Evolutionary conservation across 2,329 filamentous ascomycete genomes (phyloP), one percentile per base, ranked within the genome.

Genomic region (Colletotrichum trifolii): DNA sequence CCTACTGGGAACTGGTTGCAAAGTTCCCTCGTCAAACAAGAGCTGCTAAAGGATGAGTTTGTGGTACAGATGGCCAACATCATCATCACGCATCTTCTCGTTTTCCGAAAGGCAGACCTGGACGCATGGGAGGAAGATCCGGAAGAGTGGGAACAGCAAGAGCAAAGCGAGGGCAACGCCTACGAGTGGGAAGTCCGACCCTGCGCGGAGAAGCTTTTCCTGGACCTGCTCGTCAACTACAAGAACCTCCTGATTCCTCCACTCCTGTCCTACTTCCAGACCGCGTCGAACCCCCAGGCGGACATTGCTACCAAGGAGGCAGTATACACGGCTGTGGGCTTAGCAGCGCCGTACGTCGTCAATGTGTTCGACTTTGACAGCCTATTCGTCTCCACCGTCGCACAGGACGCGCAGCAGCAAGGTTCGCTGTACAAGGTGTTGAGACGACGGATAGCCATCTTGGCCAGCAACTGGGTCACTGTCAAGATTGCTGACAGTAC

Each of bases 121-220:
- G 89, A 93, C 67, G 91, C 93, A 63, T 99, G 96, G 96, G 91
- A 96, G 74, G 91, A 96, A 73, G 94, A 97, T 63, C 93, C 95
- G 0, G 93, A 99, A 75, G 94, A 96, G 58, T 99, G 96, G 94
- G 95, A 97, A 76, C 90, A 92, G 69, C 89, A 91, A 71, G 94
- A 97, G 80, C 93, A 96, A 72, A 91, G 90, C 66, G 88, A 92
- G 64, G 89, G 91, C 40, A 92, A 93, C 70, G 92, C 91, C 2
- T 98, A 92, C 85, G 94, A 98, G 73, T 97, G 94, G 81, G 92
- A 95, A 64, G 90, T 98, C 57, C 89, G 95, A 38, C 93, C 94
- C 2, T 98, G 95, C 74, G 91, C 96, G 0, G 96, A 99, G 77
- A 96, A 94, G 77, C 84, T 99, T 12, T 97, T 98, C 77, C 84